Conservation (phyloP, 2,329 filamentous ascomycete species). For the Cryoendolithus antarcticus region DNA sequence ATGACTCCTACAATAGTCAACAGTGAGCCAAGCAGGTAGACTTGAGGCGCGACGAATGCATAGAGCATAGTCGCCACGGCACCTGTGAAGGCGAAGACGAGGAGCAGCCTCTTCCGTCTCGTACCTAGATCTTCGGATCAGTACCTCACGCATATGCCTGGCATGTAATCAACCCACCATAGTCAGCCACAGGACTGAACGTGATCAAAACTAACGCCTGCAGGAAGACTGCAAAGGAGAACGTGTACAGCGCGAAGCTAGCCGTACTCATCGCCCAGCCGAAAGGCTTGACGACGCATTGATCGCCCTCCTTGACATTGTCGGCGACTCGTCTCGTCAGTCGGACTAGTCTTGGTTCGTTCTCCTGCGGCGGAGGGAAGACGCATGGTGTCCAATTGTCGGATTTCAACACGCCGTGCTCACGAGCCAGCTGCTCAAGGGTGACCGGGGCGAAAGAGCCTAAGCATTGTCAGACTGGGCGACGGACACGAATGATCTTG, state of each 20-base stretch:
- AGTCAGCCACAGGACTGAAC: constrained; percentile 85
- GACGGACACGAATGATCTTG: constrained; percentile 2
- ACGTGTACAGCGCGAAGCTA: constrained; percentile 92
- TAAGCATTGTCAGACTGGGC: constrained; percentile 25
- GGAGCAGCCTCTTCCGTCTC: constrained; percentile 73
- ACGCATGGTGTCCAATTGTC: constrained; percentile 62
- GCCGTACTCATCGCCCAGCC: constrained; percentile 78
- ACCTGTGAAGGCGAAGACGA: constrained; percentile 68
- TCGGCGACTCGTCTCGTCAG: constrained; percentile 7
- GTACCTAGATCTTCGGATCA: constrained; percentile 20
- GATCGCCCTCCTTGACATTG: constrained; percentile 36
- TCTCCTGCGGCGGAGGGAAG: constrained; percentile 7
- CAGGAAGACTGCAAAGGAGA: constrained; percentile 73
- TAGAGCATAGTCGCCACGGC: constrained; percentile 70
- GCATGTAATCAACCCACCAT: constrained; percentile 45
- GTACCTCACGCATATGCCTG: not conserved
- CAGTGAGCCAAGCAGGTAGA: constrained; percentile 69
- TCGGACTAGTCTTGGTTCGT: constrained; percentile 8
- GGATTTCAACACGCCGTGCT: constrained; percentile 71
- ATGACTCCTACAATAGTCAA: constrained; percentile 79
- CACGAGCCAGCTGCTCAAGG: constrained; percentile 77
- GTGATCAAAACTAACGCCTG: constrained; percentile 80
- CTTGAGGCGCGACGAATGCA: constrained; percentile 56
- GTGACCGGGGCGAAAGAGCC: constrained; percentile 88
- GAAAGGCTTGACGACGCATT: constrained; percentile 68